These are phyloP conservation scores for Marasmius sp. DNA, from an alignment of 1,284 basidiomycete species.

Conservation along the genomic window DNA sequence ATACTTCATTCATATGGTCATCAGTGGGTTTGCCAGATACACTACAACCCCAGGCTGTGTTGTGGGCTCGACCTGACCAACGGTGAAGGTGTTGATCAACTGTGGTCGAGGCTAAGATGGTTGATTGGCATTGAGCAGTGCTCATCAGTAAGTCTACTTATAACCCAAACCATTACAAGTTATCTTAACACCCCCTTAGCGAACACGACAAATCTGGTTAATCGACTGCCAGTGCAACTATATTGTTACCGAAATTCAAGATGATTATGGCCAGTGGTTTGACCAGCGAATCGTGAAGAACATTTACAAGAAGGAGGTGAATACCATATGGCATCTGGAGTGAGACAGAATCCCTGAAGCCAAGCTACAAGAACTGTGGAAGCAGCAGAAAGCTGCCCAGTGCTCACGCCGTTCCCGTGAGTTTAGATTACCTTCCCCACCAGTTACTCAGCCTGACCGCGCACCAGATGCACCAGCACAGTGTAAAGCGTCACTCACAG, in stretches of 20 bases:
- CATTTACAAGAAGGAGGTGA: neutral
- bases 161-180: too few relatives aligned
- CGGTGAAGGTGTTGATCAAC: too few relatives aligned
- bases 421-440: neutral
- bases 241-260: neutral
- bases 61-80: neutral
- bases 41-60: neutral
- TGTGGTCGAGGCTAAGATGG: neutral
- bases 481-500: too few relatives aligned
- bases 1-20: slow-evolving; percentile 28
- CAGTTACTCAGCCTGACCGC: neutral
- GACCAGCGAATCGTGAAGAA: neutral
- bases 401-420: neutral
- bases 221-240: too few relatives aligned
- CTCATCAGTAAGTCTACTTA: neutral
- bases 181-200: neutral
- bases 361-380: neutral
- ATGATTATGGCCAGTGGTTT: neutral
- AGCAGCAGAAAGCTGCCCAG: neutral
- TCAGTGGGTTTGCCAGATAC: neutral
- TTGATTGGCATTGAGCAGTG: neutral
- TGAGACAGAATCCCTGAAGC: neutral
- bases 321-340: neutral
- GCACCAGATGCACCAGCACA: neutral
- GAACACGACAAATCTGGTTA: neutral